Percentiles rank a stretch among this genome's conserved stretches.
These are phyloP conservation scores for Penicillium goetzii DNA, from an alignment of 495 filamentous ascomycete genomes.

Conservation along the genomic window DNA sequence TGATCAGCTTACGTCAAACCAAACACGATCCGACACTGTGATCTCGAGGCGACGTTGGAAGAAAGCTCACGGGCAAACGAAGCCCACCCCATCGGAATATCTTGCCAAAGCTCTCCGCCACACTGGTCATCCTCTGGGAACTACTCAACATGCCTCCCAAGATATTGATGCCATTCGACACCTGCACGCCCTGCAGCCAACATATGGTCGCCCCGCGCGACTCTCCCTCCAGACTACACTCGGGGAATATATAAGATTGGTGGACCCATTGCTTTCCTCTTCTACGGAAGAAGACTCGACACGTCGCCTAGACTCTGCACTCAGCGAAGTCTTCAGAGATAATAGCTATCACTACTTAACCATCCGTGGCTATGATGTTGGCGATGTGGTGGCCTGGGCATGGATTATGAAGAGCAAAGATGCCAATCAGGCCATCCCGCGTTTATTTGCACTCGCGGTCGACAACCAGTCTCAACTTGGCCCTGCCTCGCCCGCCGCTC, in stretches of 20 bases:
- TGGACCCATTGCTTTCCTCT: slow-evolving; percentile 39
- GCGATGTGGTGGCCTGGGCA: slow-evolving; percentile 61
- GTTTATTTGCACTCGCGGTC: slow-evolving; percentile 45
- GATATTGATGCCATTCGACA: background rate
- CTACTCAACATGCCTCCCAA: background rate
- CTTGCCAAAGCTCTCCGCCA: slow-evolving; percentile 40
- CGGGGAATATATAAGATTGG: slow-evolving; percentile 43
- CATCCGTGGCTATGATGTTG: slow-evolving; percentile 41
- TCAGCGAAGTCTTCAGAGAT: slow-evolving; percentile 43
- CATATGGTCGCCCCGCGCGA: slow-evolving; percentile 23
- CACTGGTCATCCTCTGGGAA: slow-evolving; percentile 29
- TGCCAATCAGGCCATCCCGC: slow-evolving; percentile 42
- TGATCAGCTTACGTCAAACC: background rate
- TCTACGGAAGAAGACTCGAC: slow-evolving; percentile 6
- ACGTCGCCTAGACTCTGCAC: slow-evolving; percentile 27
- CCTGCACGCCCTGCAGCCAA: slow-evolving; percentile 11
- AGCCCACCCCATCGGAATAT: slow-evolving; percentile 41
- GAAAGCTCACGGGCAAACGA: slow-evolving; percentile 1
- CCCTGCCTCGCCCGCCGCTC: slow-evolving; percentile 29
- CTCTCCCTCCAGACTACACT: slow-evolving; percentile 41
- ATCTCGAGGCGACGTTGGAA: slow-evolving; percentile 6
- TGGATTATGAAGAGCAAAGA: slow-evolving; percentile 57
- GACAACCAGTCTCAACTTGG: slow-evolving; percentile 19
- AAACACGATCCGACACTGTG: background rate
- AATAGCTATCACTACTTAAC: slow-evolving; percentile 39